phyloP scores from a whole-genome alignment of 805 yeast genomes.

The Candida insectorum region DNA sequence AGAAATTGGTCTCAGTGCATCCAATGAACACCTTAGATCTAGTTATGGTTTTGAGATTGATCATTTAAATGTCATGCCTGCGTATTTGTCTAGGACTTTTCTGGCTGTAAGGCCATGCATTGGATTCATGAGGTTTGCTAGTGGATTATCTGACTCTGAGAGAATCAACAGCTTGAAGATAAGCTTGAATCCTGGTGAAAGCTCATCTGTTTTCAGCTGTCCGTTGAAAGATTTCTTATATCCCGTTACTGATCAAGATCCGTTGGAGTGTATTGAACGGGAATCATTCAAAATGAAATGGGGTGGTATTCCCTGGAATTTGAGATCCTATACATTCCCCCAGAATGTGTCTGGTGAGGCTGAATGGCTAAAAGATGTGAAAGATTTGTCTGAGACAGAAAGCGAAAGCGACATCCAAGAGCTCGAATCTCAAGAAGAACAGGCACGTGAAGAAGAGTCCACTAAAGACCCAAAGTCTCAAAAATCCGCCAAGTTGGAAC shows the following conservation, averaged over 20 bases:
- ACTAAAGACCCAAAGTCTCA: neutral
- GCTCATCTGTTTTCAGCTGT: slow-evolving; percentile 65
- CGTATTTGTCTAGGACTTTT: slow-evolving; percentile 77
- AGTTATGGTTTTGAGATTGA: slow-evolving; percentile 58
- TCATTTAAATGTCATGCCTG: slow-evolving; percentile 62
- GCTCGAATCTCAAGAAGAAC: slow-evolving; percentile 21
- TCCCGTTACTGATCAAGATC: slow-evolving; percentile 19
- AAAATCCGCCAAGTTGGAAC: slow-evolving; percentile 14
- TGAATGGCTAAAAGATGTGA: slow-evolving; percentile 57
- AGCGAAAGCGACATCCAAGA: slow-evolving; percentile 7
- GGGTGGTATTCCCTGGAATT: slow-evolving; percentile 71
- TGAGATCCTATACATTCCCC: slow-evolving; percentile 61
- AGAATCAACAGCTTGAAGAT: slow-evolving; percentile 33
- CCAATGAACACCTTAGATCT: slow-evolving; percentile 40
- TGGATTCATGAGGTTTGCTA: slow-evolving; percentile 51
- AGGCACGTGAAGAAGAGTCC: slow-evolving; percentile 7
- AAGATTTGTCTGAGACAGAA: slow-evolving; percentile 47
- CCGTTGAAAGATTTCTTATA: slow-evolving; percentile 60
- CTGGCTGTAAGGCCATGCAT: slow-evolving; percentile 81
- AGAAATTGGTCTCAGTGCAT: slow-evolving; percentile 71
- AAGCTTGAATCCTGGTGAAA: slow-evolving; percentile 71
- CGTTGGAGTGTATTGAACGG: slow-evolving; percentile 29
- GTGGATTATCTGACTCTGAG: slow-evolving; percentile 15
- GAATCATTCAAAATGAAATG: slow-evolving; percentile 45
- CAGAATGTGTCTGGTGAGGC: slow-evolving; percentile 53